Evolutionary conservation across 2,329 filamentous ascomycete species (phyloP).

Genomic region (Fusarium sarcochroum): DNA sequence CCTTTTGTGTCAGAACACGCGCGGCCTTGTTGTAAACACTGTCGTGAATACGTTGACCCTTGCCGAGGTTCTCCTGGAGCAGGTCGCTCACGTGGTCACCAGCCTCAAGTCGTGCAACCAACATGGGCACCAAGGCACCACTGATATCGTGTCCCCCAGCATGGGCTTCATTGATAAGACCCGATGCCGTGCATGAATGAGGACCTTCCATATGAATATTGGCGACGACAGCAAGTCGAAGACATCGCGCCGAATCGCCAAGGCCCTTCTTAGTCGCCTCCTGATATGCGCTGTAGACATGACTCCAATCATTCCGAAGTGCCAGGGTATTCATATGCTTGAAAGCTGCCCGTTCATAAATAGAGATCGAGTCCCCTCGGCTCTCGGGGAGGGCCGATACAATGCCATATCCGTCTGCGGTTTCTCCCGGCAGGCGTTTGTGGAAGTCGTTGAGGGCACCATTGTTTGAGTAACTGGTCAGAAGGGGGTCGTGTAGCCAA

Average conservation of each 20-base stretch:
- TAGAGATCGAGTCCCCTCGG: conserved; percentile 37
- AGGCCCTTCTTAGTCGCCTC: conserved; percentile 48
- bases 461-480: conserved; percentile 38
- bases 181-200: conserved; percentile 52
- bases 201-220: conserved; percentile 53
- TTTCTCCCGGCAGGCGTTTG: conserved; percentile 38
- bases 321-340: conserved; percentile 59
- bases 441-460: conserved; percentile 42
- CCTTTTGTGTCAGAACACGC: conserved; percentile 49
- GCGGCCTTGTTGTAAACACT: conserved; percentile 56
- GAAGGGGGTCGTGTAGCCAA: conserved; percentile 41
- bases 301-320: conserved; percentile 49
- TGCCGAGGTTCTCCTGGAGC: conserved; percentile 48
- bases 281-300: conserved; percentile 57
- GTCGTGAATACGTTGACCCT: conserved; percentile 53
- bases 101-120: conserved; percentile 55
- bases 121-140: conserved; percentile 56
- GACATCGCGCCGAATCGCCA: conserved; percentile 56
- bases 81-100: conserved; percentile 48
- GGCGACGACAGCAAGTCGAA: conserved; percentile 64
- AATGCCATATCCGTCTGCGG: conserved; percentile 12
- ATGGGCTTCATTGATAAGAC: conserved; percentile 58
- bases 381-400: conserved; percentile 34
- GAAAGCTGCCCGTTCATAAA: conserved; percentile 44
- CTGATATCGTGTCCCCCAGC: conserved; percentile 59